Evolutionary conservation across 164 flowering plant species (phyloP).

Genomic region (Vitis riparia): DNA sequence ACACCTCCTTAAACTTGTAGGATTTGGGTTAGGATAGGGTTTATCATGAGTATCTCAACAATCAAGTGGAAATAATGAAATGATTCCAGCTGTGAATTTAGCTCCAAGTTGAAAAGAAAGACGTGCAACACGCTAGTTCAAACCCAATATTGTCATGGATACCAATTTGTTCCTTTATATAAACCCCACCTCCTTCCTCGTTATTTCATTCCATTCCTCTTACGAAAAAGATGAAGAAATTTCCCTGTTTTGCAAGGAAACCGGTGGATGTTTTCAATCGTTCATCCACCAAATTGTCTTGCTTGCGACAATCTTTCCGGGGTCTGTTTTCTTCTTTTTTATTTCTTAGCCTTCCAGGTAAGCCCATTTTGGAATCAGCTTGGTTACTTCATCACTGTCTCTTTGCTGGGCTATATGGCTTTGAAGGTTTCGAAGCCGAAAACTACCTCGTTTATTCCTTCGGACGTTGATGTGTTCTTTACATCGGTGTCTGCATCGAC

Average conservation of each 20-base stretch:
- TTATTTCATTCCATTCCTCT: too few species aligned
- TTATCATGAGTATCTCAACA: too few species aligned
- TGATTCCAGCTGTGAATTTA: too few species aligned
- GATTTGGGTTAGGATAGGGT: too few species aligned
- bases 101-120: too few species aligned
- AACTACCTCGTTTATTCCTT: constrained; percentile 16
- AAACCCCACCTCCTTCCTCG: too few species aligned
- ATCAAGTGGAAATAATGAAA: too few species aligned
- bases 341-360: constrained; percentile 9
- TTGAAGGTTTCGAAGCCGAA: constrained; percentile 35
- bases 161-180: too few species aligned
- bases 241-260: background rate
- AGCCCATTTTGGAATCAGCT: constrained; percentile 44
- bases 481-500: constrained; percentile 75
- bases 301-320: background rate
- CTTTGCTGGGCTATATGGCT: constrained; percentile 43
- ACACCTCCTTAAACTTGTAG: too few species aligned
- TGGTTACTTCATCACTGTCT: constrained; percentile 42
- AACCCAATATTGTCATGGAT: too few species aligned
- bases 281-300: background rate
- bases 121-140: too few species aligned
- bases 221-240: constrained; percentile 1
- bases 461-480: constrained; percentile 58
- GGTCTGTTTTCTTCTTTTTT: background rate
- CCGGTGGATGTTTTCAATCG: background rate